phyloP scores from a whole-genome alignment of 1,139 yeast genomes.

The Diutina pseudorugosa region DNA sequence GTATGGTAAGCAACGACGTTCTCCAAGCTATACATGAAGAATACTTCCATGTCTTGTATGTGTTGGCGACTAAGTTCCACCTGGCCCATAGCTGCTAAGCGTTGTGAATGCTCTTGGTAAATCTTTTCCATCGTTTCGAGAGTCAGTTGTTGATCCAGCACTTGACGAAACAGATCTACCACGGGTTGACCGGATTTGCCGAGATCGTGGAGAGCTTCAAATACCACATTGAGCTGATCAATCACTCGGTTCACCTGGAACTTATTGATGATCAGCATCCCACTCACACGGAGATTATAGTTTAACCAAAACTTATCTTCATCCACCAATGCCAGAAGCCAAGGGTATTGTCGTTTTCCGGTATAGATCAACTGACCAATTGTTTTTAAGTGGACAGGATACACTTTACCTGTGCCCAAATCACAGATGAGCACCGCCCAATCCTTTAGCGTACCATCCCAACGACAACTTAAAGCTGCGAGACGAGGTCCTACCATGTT shows the following conservation, averaged over 20 bases:
- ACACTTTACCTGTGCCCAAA: not conserved
- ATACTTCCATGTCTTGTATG: slow-evolving; percentile 40
- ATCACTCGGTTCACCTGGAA: slow-evolving; percentile 35
- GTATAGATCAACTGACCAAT: slow-evolving; percentile 24
- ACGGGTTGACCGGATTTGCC: not conserved
- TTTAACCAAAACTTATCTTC: slow-evolving; percentile 23
- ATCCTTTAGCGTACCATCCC: not conserved
- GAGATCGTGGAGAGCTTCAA: not conserved
- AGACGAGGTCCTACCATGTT: not conserved
- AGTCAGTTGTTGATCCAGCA: slow-evolving; percentile 14
- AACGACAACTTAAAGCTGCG: not conserved
- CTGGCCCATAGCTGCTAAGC: slow-evolving; percentile 11
- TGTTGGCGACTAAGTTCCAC: slow-evolving; percentile 16
- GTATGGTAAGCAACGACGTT: slow-evolving; percentile 30
- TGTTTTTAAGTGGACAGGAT: slow-evolving; percentile 17
- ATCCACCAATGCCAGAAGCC: not conserved
- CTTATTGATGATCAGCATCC: slow-evolving; percentile 23
- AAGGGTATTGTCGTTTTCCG: slow-evolving; percentile 16
- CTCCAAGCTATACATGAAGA: slow-evolving; percentile 38
- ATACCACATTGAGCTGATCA: slow-evolving; percentile 10
- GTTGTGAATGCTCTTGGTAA: slow-evolving; percentile 5
- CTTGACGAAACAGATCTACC: not conserved
- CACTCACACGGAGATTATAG: slow-evolving; percentile 16
- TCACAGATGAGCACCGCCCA: not conserved
- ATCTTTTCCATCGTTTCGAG: slow-evolving; percentile 21